Base-by-base conservation (phyloP, 305 asterid species). In the Fraxinus sp. region DNA sequence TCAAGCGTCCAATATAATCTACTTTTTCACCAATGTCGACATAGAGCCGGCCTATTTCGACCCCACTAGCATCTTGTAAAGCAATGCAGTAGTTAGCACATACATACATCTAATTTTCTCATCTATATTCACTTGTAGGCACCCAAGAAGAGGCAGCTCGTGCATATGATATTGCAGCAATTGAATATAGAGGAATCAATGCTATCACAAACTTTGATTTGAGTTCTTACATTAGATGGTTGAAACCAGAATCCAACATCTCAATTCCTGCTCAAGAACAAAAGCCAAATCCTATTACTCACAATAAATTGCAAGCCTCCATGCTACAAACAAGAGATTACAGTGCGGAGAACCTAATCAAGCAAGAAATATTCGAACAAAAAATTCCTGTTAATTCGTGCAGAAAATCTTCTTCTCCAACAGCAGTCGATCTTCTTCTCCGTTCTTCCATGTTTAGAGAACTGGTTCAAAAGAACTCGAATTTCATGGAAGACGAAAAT, bases 101-200 rank as follows among this genome's bases (percentile, higher is more conserved):
- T 44, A 2, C 55, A 44, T 44, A 44, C 20, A 52, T 52, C 22
- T 52, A 52, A 18, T 7, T 59, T 18, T n/a, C 55, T 20, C 13
- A 18, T n/a, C 11, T 0, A 0, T 0, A 3, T 68, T 28, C 77
- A 1, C 37, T 78, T 46, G 14, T 83, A 93, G 96, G 93, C 78
- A 93, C 97, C 11, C 97, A 93, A 78, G 97, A 93, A 82, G 97
- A 93, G 81, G 97, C 97, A 18, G 97, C 97, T 39, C 88, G 91
- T 5, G 97, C 97, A 13, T 92, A 92, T 73, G 97, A 93, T 44
- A 90, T 92, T 66, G 95, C 97, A 81, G 95, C 94, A 10, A 91
- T 93, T 30, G 97, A 92, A 79, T 92, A 93, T 89, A 87, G 97
- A 84, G 94, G 96, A 41, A 87, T 88, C 68, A 86, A 91, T 18